Percentiles rank a stretch among this genome's conserved stretches.
Conservation (phyloP, 2,329 filamentous ascomycete species). For the Botrytis deweyae region DNA sequence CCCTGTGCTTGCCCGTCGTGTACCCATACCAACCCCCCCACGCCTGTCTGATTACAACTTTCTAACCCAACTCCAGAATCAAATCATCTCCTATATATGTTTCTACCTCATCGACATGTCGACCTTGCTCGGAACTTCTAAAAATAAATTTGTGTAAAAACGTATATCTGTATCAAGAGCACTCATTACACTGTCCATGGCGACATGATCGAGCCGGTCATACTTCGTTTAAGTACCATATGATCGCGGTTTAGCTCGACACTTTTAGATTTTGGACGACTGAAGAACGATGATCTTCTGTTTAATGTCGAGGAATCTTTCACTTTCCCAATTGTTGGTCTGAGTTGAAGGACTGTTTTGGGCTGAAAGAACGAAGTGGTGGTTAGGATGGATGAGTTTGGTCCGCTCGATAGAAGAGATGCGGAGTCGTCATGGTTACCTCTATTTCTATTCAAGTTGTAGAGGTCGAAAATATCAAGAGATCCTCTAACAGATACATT, state of each 20-base stretch:
- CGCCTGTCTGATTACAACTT: neutral
- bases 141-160: neutral
- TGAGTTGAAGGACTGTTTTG: neutral
- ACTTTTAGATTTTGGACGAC: too few relatives aligned
- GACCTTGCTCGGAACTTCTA: neutral
- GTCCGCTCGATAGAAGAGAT: neutral
- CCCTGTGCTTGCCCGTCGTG: fast-evolving
- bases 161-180: neutral
- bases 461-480: neutral
- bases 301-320: neutral
- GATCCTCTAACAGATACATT: neutral
- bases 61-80: neutral
- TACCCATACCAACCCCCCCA: too few relatives aligned
- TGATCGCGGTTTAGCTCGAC: neutral
- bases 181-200: neutral
- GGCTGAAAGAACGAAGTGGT: neutral
- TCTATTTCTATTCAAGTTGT: neutral
- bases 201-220: neutral
- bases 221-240: neutral
- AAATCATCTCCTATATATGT: neutral
- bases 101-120: neutral
- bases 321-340: neutral
- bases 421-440: too few relatives aligned
- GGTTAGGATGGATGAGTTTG: neutral
- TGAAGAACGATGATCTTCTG: neutral